Evolutionary conservation across 768 basidiomycete genomes (phyloP), one percentile per base, ranked within the genome.

Genomic region (Suillus bovinus): DNA sequence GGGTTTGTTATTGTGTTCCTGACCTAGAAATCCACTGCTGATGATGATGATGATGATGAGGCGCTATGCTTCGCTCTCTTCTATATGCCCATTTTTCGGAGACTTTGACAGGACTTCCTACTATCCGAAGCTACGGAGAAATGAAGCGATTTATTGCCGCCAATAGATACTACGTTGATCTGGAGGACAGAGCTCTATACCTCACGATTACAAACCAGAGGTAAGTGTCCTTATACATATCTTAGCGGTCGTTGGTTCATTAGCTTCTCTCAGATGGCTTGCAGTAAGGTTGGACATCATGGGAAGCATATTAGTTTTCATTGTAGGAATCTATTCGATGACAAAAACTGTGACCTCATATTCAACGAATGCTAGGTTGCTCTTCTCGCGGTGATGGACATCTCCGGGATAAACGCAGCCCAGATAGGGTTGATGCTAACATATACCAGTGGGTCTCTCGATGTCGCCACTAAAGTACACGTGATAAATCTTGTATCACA

Each of bases 71-170:
- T 4, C 87, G 90, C 42, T 90, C 88, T 2, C 75, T 87, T 11
- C 80, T 93, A 11, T 93, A 93, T 71, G 82, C 89, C 0, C 89
- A 91, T 68, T 89, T 93, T 69, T 84, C 88, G 1, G 91, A 93
- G 72, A 89, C 87, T 0, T 77, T 93, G 3, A 86, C 86, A 68
- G 90, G 90, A 11, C 76, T 87, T 33, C 79, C 85, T 0, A 91
- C 88, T 4, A 85, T 92, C 47, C 83, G 91, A 39, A 89, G 89
- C 39, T 94, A 91, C 65, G 86, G 87, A 38, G 85, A 85, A 67
- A 78, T 82, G 2, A 69, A 77, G 0, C 80, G 88, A 14, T 94
- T 92, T 74, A 73, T 88, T 27, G 71, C 76, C 16, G 83, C 87
- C 54, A 92, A 92, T 69, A 79, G 83, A 66, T 80, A 82, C 47